These are phyloP conservation scores for Chalara sp. DNA, from an alignment of 2,329 filamentous ascomycete species.

Conservation along the genomic window DNA sequence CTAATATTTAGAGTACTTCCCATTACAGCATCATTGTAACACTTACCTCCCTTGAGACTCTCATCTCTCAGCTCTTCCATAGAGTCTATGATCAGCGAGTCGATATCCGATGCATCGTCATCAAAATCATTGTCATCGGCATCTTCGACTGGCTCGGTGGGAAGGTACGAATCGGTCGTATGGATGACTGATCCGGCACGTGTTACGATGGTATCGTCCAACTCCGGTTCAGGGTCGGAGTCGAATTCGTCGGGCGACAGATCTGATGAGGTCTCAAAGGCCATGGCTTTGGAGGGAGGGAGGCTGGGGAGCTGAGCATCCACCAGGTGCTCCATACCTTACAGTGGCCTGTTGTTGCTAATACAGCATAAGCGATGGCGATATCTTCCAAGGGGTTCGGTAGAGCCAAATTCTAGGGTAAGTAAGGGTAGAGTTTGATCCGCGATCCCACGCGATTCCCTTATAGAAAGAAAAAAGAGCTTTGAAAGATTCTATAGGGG, in stretches of 20 bases:
- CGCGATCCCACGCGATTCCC: too few relatives aligned
- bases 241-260: too few relatives aligned
- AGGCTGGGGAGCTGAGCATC: not conserved
- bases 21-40: slow-evolving; percentile 9
- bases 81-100: slow-evolving; percentile 40
- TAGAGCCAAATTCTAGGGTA: too few relatives aligned
- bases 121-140: slow-evolving; percentile 10
- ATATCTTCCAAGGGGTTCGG: too few relatives aligned
- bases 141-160: slow-evolving; percentile 4
- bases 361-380: too few relatives aligned
- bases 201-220: slow-evolving; percentile 5
- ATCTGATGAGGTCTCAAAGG: too few relatives aligned
- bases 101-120: slow-evolving; percentile 31
- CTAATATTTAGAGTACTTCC: slow-evolving; percentile 18
- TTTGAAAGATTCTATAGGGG: too few relatives aligned
- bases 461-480: too few relatives aligned
- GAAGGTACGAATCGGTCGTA: slow-evolving; percentile 6
- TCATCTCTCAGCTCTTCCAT: slow-evolving; percentile 41
- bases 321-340: too few relatives aligned
- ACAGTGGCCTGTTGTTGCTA: too few relatives aligned
- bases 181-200: slow-evolving; percentile 5
- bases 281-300: not conserved
- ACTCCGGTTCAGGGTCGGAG: slow-evolving; percentile 2
- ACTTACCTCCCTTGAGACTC: slow-evolving; percentile 35
- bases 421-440: too few relatives aligned